A percentile compares a stretch with the other conserved stretches of the same genome.
Conservation (phyloP, 2,329 filamentous ascomycete genomes). For the Fusarium sarcochroum region DNA sequence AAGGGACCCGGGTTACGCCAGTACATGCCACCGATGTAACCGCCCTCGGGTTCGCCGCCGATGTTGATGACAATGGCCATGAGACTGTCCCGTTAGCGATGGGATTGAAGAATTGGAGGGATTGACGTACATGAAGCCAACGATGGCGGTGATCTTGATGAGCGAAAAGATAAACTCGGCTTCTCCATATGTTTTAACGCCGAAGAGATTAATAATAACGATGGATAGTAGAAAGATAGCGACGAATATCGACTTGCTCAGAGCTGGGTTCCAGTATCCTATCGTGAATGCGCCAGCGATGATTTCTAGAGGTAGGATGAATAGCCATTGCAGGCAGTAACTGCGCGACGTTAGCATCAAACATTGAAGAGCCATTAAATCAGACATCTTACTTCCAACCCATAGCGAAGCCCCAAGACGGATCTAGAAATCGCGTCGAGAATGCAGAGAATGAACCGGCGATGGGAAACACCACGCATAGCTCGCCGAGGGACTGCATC, state of each 20-base stretch:
- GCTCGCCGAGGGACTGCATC: conserved; percentile 90
- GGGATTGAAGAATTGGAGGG: conserved; percentile 43
- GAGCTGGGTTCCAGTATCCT: conserved; percentile 78
- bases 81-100: conserved; percentile 65
- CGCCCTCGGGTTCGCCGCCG: conserved; percentile 79
- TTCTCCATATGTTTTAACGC: conserved; percentile 89
- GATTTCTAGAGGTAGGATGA: conserved; percentile 86
- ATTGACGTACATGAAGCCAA: conserved; percentile 83
- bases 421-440: conserved; percentile 93
- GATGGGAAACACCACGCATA: conserved; percentile 91
- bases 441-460: conserved; percentile 94
- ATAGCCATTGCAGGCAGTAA: conserved; percentile 90
- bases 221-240: conserved; percentile 84
- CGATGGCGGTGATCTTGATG: conserved; percentile 86
- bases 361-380: fast-evolving
- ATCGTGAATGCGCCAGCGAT: conserved; percentile 89
- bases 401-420: conserved; percentile 96
- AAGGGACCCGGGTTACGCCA: conserved; percentile 87
- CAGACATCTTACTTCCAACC: conserved; percentile 81
- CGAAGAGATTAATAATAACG: conserved; percentile 86
- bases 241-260: conserved; percentile 82
- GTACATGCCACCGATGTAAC: conserved; percentile 84
- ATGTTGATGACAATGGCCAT: conserved; percentile 88
- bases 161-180: conserved; percentile 90
- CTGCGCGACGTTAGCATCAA: conserved; percentile 55